phyloP scores from a whole-genome alignment of 1,139 yeast species.

The Kodamaea derodonti region DNA sequence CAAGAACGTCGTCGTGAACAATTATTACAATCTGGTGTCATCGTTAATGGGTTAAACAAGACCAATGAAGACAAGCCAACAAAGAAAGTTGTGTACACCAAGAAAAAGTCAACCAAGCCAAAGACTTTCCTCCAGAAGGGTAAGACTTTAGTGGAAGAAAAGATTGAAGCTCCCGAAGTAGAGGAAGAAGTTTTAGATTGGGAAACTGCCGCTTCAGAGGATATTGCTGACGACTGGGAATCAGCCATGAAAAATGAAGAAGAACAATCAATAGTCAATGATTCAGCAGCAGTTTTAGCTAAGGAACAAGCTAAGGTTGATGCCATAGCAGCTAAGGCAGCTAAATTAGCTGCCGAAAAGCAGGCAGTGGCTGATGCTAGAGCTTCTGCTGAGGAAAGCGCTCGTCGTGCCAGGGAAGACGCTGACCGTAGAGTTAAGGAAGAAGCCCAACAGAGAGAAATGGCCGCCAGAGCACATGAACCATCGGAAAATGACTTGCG shows the following conservation, averaged over 20 bases:
- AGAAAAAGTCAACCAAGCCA: conserved; percentile 58
- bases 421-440: conserved; percentile 25
- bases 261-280: conserved; percentile 5
- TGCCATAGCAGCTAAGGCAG: conserved; percentile 15
- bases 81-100: conserved; percentile 71
- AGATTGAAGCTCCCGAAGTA: conserved; percentile 28
- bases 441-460: conserved; percentile 26
- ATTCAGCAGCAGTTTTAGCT: conserved; percentile 11
- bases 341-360: conserved; percentile 12
- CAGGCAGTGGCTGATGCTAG: conserved; percentile 17
- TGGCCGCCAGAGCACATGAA: conserved; percentile 14
- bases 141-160: conserved; percentile 14
- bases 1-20: conserved; percentile 90
- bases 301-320: conserved; percentile 9
- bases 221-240: conserved; percentile 48
- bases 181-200: conserved; percentile 64
- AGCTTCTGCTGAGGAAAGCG: conserved; percentile 19
- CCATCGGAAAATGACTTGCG: conserved; percentile 58
- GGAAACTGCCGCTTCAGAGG: conserved; percentile 55
- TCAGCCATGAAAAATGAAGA: conserved; percentile 28
- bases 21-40: conserved; percentile 69
- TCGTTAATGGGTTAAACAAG: conserved; percentile 71
- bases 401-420: conserved; percentile 18
- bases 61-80: conserved; percentile 44
- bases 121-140: conserved; percentile 30